Conservation (phyloP, 2,329 filamentous ascomycete species). For the Simplicillium sp. region DNA sequence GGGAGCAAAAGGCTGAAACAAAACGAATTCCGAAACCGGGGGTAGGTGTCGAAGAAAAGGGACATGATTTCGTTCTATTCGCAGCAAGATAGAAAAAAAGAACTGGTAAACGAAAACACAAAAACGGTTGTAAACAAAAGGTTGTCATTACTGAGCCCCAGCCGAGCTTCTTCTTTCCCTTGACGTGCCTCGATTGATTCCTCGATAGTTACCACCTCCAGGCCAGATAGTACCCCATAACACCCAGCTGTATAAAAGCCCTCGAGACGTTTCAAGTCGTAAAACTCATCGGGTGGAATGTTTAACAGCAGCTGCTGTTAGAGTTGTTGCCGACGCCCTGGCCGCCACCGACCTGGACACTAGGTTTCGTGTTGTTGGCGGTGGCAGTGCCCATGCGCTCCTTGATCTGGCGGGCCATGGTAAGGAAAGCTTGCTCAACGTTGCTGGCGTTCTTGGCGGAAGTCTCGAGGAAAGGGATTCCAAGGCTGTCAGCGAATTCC, state of each 20-base stretch:
- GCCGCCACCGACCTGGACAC: conserved; percentile 89
- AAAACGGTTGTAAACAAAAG: conserved; percentile 3
- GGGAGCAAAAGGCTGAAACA: too few relatives aligned
- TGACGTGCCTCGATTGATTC: too few relatives aligned
- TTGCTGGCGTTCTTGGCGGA: conserved; percentile 99
- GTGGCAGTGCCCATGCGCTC: conserved; percentile 97
- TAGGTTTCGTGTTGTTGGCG: conserved; percentile 96
- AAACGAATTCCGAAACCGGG: too few relatives aligned
- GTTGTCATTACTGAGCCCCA: not conserved
- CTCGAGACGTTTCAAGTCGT: too few relatives aligned
- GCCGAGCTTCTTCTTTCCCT: not conserved
- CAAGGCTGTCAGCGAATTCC: conserved; percentile 98
- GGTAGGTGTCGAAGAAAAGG: not conserved
- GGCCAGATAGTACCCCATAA: too few relatives aligned
- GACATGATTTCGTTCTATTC: not conserved
- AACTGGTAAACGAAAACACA: conserved; percentile 1
- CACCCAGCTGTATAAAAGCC: too few relatives aligned
- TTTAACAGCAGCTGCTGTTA: conserved; percentile 85
- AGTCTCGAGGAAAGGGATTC: conserved; percentile 98
- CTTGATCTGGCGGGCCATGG: conserved; percentile 99
- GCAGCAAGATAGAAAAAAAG: conserved; percentile 2
- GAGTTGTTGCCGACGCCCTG: conserved; percentile 86
- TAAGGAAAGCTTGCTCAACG: conserved; percentile 98
- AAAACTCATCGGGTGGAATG: not conserved
- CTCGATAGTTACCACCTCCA: too few relatives aligned